A percentile compares a stretch with the other conserved stretches of the same genome.
Evolutionary conservation across 495 filamentous ascomycete genomes (phyloP).

Genomic region (Glonium stellatum): DNA sequence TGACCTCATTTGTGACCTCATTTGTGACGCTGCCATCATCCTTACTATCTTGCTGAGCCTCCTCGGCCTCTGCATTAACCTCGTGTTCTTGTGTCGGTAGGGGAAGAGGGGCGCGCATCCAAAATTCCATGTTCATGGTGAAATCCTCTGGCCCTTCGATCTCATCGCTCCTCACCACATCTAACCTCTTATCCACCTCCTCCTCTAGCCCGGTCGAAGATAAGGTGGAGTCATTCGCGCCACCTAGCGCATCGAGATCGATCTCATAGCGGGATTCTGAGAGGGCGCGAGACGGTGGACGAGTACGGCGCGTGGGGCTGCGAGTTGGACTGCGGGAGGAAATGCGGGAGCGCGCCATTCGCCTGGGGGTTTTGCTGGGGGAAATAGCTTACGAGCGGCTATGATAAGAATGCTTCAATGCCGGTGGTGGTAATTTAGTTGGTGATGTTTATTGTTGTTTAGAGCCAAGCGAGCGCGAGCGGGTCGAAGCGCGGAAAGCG

Average conservation of each 20-base stretch:
- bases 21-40: background rate
- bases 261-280: constrained; percentile 22
- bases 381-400: background rate
- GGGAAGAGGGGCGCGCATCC: constrained; percentile 29
- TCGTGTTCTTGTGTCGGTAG: constrained; percentile 1
- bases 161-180: constrained; percentile 28
- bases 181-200: constrained; percentile 11
- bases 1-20: background rate
- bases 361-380: background rate
- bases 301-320: background rate
- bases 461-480: background rate
- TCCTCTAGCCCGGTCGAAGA: constrained; percentile 22
- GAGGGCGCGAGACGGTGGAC: constrained; percentile 13
- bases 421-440: background rate
- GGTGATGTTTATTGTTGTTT: background rate
- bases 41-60: constrained; percentile 6
- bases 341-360: constrained; percentile 20
- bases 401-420: constrained; percentile 1
- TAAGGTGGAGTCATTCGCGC: background rate
- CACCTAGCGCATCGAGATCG: constrained; percentile 21
- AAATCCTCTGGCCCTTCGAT: constrained; percentile 39
- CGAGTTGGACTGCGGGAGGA: constrained; percentile 21
- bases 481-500: background rate
- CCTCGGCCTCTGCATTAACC: constrained; percentile 6
- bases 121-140: constrained; percentile 35